These are phyloP conservation scores for Pisolithus thermaeus DNA, from an alignment of 1,284 basidiomycete genomes.

Conservation along the genomic window DNA sequence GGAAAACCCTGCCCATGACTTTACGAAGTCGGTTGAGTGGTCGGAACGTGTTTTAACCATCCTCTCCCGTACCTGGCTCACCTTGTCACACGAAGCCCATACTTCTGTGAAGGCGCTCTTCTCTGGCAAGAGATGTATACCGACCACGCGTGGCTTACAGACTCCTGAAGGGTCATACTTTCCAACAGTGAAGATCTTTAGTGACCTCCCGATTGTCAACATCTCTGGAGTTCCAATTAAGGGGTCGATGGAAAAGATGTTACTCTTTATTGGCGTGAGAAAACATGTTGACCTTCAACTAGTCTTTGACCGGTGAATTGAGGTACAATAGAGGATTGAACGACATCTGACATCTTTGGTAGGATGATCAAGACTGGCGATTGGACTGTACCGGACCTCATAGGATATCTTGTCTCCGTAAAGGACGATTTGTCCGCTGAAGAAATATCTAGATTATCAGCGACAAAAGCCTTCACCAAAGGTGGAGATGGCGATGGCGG, in stretches of 20 bases:
- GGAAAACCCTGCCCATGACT: constrained; percentile 52
- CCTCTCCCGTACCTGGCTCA: constrained; percentile 75
- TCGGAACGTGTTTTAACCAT: constrained; percentile 77
- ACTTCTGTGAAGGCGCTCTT: constrained; percentile 54
- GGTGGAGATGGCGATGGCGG: constrained; percentile 21
- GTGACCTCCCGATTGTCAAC: constrained; percentile 79
- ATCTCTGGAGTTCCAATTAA: constrained; percentile 67
- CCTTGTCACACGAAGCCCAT: constrained; percentile 56
- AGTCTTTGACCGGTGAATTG: constrained; percentile 69
- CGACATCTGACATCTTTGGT: not conserved
- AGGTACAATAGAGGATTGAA: not conserved
- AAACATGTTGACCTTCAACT: constrained; percentile 90
- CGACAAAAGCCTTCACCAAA: constrained; percentile 79
- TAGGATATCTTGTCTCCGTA: constrained; percentile 87
- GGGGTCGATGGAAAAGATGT: constrained; percentile 71
- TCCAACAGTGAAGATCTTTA: constrained; percentile 78
- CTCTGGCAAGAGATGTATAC: constrained; percentile 68
- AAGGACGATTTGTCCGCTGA: constrained; percentile 60
- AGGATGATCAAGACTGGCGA: constrained; percentile 85
- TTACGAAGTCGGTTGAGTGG: constrained; percentile 68
- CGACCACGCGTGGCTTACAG: constrained; percentile 73
- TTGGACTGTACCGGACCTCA: constrained; percentile 75
- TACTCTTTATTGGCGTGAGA: constrained; percentile 79
- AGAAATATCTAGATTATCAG: constrained; percentile 69
- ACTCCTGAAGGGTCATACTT: constrained; percentile 82